Evolutionary conservation across 176 grass and related monocot genomes (phyloP), one percentile per base, ranked within the genome.

Genomic region (Rhynchospora pubera): DNA sequence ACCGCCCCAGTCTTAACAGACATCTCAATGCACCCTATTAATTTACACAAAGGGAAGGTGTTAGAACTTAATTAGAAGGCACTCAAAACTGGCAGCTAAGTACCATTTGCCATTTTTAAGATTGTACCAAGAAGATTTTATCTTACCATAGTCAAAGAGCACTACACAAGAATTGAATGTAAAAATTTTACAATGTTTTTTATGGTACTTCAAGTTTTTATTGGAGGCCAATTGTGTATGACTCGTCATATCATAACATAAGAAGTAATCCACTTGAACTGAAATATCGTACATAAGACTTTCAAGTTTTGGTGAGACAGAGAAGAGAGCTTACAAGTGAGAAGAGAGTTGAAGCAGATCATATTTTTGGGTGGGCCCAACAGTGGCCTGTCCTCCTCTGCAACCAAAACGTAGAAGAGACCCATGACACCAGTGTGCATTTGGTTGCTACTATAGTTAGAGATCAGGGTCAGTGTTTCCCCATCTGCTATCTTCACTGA

Each of bases 401-500:
- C 92, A 1, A 94, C 92, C 52, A 94, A 83, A 82, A 98, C 88
- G 84, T 98, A 98, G 92, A 91, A 89, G 65, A 98, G 92, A 28
- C 87, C 80, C 95, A 98, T 98, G 6, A 94, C 90, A 45, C 95
- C 92, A 7, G 87, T 87, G 65, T 98, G 95, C 75, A 64, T 58
- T 15, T 84, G 87, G 55, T 60, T 82, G 69, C 84, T 93, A 79
- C 89, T 98, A 85, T 98, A 98, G 59, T 92, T 94, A 73, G 95
- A 98, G 24, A 93, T 82, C 0, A 94, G 19, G 14, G 95, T 98
- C 46, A 98, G 74, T 4, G 83, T 80, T 86, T 98, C 92, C 3
- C 92, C 87, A 14, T 91, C 87, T 7, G 51, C 53, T 22, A 95
- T 89, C 57, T 60, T 85, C 28, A 95, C 66, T 1, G 84, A 77